Conservation (phyloP, 1,284 basidiomycete species). For the Trichosporon ovoides region DNA sequence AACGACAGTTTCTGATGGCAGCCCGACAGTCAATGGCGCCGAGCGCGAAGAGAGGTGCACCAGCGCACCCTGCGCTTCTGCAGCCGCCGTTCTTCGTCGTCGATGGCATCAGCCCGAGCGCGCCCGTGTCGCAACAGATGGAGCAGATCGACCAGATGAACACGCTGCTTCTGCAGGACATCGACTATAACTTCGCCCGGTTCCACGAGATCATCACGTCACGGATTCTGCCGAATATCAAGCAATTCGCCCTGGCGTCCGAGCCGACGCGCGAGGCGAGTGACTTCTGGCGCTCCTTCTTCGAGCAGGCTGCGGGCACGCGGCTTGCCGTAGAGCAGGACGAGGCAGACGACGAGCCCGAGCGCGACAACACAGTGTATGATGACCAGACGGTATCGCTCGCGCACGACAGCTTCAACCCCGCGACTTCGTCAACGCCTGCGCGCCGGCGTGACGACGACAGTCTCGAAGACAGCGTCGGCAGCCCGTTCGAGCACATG, state of each 20-base stretch:
- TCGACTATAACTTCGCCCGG: constrained; percentile 87
- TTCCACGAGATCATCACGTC: constrained; percentile 81
- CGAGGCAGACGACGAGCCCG: constrained; percentile 7
- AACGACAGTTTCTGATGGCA: not conserved
- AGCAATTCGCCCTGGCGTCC: constrained; percentile 76
- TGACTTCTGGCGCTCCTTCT: constrained; percentile 96
- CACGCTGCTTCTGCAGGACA: constrained; percentile 71
- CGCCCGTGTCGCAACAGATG: constrained; percentile 65
- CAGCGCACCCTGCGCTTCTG: constrained; percentile 20
- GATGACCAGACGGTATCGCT: constrained; percentile 36
- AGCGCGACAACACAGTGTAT: constrained; percentile 21
- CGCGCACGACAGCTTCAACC: constrained; percentile 16
- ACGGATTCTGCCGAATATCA: constrained; percentile 77
- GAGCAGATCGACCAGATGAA: constrained; percentile 95
- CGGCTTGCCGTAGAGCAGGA: constrained; percentile 8
- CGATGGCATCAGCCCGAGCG: constrained; percentile 67
- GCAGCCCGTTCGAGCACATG: constrained; percentile 68
- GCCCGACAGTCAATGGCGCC: not conserved
- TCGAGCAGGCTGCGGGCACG: constrained; percentile 53
- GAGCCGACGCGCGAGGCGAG: constrained; percentile 83
- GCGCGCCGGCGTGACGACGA: constrained; percentile 26
- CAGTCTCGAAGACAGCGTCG: constrained; percentile 64
- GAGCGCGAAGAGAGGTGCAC: not conserved
- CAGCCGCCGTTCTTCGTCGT: constrained; percentile 52
- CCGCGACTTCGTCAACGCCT: constrained; percentile 37